Evolutionary conservation across 2,329 filamentous ascomycete species (phyloP).

Genomic region (Onygena corvina): DNA sequence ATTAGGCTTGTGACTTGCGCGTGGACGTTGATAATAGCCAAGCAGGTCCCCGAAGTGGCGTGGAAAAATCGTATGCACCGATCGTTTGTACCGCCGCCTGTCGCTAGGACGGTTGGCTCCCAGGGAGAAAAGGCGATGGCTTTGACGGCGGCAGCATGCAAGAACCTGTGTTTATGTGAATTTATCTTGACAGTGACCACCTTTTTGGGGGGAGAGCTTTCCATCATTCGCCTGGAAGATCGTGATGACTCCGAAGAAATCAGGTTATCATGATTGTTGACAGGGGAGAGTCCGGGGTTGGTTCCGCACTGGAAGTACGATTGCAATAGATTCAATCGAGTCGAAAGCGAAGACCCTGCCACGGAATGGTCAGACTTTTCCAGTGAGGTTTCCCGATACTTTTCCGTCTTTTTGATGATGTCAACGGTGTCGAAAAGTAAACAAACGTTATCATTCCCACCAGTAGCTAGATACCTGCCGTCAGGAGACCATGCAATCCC

Average conservation of each 20-base stretch:
- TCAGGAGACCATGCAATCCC: conserved; percentile 77
- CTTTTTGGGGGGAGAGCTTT: neutral
- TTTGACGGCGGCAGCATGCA: conserved; percentile 80
- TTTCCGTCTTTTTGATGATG: conserved; percentile 32
- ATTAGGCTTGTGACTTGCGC: conserved; percentile 88
- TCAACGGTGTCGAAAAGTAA: conserved; percentile 62
- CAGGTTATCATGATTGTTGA: neutral
- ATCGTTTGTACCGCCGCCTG: conserved; percentile 86
- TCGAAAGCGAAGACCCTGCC: neutral
- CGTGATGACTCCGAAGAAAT: neutral
- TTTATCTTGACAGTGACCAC: conserved; percentile 43
- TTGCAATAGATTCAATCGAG: neutral
- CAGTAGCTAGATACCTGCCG: conserved; percentile 67
- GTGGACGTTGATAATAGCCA: conserved; percentile 83
- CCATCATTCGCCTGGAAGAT: neutral
- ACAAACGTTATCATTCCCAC: conserved; percentile 85
- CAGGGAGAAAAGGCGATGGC: conserved; percentile 95
- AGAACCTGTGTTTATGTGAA: conserved; percentile 58
- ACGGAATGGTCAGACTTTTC: neutral
- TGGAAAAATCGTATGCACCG: conserved; percentile 95
- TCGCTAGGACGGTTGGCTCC: conserved; percentile 76
- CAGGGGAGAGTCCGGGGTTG: neutral
- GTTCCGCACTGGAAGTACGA: neutral
- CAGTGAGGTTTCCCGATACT: neutral
- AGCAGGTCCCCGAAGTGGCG: conserved; percentile 63